Conservation (phyloP, 78 protist species). For the Protostelium mycophagum region DNA sequence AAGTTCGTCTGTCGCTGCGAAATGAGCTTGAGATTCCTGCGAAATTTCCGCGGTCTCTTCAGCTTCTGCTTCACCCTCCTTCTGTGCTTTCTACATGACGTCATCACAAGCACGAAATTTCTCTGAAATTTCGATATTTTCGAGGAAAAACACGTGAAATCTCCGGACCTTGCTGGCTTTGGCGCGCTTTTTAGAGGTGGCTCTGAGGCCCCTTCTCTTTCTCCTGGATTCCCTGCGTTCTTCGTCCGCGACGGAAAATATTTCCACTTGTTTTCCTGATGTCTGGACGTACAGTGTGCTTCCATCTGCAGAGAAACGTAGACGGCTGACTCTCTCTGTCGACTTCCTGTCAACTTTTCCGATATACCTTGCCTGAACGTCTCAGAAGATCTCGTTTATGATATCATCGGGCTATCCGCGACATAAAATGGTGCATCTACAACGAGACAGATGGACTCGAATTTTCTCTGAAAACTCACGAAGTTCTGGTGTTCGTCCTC, state of each 20-base stretch:
- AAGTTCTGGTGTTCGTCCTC: not conserved
- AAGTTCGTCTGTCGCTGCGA: not conserved
- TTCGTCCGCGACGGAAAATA: not conserved
- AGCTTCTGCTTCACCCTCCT: too few species aligned
- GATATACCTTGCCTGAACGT: not conserved
- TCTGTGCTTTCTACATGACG: too few species aligned
- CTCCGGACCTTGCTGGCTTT: too few species aligned
- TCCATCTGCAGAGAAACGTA: not conserved
- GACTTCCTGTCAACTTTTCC: not conserved
- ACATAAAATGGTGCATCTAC: too few species aligned
- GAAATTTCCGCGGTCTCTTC: not conserved
- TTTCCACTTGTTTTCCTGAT: not conserved
- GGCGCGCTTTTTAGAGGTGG: not conserved
- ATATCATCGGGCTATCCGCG: not conserved
- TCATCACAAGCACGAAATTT: too few species aligned
- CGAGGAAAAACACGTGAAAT: too few species aligned
- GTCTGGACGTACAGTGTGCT: not conserved
- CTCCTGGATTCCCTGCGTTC: not conserved
- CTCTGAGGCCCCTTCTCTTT: not conserved
- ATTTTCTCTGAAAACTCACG: not conserved
- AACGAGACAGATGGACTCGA: too few species aligned
- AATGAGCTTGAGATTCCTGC: too few species aligned
- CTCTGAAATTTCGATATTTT: too few species aligned
- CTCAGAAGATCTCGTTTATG: not conserved
- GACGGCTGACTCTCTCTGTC: not conserved